phyloP scores from a whole-genome alignment of 768 basidiomycete genomes.

The Lentinula raphanica region DNA sequence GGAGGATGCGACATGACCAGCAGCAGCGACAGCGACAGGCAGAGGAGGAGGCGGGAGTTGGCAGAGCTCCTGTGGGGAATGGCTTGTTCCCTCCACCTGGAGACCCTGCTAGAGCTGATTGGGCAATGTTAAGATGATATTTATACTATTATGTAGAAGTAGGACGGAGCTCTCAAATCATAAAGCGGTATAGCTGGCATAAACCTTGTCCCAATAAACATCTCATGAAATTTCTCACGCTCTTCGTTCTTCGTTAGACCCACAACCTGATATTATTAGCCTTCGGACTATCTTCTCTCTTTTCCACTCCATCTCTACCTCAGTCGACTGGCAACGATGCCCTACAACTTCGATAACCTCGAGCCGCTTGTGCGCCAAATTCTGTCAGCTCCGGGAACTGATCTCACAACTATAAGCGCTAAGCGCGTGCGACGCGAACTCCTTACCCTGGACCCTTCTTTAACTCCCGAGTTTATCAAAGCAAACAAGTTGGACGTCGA shows the following conservation, averaged over 20 bases:
- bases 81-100: conserved; percentile 60
- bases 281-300: conserved; percentile 4
- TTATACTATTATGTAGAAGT: not conserved
- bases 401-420: conserved; percentile 77
- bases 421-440: conserved; percentile 83
- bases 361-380: conserved; percentile 62
- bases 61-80: conserved; percentile 19
- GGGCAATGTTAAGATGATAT: conserved; percentile 53
- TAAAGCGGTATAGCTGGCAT: not conserved
- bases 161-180: not conserved
- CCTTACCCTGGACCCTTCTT: conserved; percentile 41
- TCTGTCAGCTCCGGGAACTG: conserved; percentile 69
- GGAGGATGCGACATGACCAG: conserved; percentile 64
- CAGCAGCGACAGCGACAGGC: conserved; percentile 38
- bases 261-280: not conserved
- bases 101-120: conserved; percentile 61
- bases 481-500: conserved; percentile 67
- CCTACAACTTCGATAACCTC: conserved; percentile 47
- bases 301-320: conserved; percentile 8
- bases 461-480: conserved; percentile 59
- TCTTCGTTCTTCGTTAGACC: not conserved
- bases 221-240: not conserved
- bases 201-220: not conserved
- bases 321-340: conserved; percentile 29
- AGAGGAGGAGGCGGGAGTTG: conserved; percentile 22